Base-by-base conservation (phyloP, 2,329 filamentous ascomycete genomes). In the Metarhizium rileyi region DNA sequence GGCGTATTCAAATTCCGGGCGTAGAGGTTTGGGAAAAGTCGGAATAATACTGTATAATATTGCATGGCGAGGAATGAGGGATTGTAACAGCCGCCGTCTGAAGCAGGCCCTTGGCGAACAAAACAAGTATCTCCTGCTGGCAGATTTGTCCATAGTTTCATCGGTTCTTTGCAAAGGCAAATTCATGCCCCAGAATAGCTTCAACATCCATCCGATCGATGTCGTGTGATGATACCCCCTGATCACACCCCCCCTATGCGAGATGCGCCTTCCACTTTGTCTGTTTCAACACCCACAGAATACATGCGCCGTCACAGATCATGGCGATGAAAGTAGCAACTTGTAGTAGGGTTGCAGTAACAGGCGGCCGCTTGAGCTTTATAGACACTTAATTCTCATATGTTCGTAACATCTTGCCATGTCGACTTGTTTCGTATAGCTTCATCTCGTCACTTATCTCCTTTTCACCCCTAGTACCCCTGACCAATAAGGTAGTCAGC, bases 401-500 rank as follows among this genome's bases (percentile, higher is more conserved):
- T 47, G 41, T 44, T 49, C 47, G 44, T 49, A 36, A 47, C 38
- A 41, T 50, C 25, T 50, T 38, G 42, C 35, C 30, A 45, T 27
- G 22, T 48, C 40, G 48, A 26, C 48, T 47, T 16, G 12, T 22
- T 36, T 38, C 51, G 35, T 46, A 23, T 30, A 27, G 27, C 44
- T 49, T n/a, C 16, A 41, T 33, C 46, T 48, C 36, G 38, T 53
- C 52, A 51, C 46, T 49, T 46, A 43, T 30, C 38, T 42, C 49
- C 46, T 25, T 20, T 14, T 9, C 35, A 40, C 23, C 22, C 46
- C 43, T 50, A 96, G 76, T 94, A 95, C 56, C 82, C 81, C 56
- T 80, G 74, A 61, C 80, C 78, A 67, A 87, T 83, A 56, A 95
- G 81, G 75, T 97, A 96, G 70, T 95, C 87, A 62, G 81, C 89